Evolutionary conservation across 805 yeast species (phyloP).

Genomic region (Blastobotrys americana): DNA sequence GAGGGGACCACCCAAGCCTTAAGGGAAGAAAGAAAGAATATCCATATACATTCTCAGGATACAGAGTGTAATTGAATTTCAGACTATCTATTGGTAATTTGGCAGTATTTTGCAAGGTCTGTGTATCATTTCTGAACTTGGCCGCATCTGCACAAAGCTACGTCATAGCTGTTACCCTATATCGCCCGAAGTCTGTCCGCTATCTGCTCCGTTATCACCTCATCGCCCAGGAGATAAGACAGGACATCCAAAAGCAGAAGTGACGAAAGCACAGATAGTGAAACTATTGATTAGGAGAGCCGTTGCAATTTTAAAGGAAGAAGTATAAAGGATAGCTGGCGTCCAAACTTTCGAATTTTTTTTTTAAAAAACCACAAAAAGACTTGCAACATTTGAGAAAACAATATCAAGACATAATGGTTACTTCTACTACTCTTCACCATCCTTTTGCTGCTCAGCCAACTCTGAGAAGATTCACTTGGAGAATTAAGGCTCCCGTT

Average conservation of each 20-base stretch:
- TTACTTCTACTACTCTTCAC: background rate
- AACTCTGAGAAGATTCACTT: constrained; percentile 9
- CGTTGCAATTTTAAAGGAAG: too few species aligned
- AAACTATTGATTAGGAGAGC: too few species aligned
- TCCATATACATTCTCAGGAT: too few species aligned
- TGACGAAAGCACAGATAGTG: background rate
- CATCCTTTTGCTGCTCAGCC: background rate
- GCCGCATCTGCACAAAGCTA: background rate
- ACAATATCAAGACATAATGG: too few species aligned
- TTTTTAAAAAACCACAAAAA: too few species aligned
- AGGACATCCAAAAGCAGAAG: background rate
- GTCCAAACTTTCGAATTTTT: too few species aligned
- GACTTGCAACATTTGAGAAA: too few species aligned
- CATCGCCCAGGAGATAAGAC: background rate
- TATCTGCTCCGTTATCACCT: background rate
- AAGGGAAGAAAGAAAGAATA: too few species aligned
- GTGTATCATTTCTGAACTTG: background rate
- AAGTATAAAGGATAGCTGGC: background rate
- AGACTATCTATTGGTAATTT: too few species aligned
- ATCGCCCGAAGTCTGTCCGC: background rate
- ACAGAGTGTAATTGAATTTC: too few species aligned
- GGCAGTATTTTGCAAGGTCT: background rate
- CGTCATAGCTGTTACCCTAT: background rate
- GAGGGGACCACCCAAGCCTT: too few species aligned
- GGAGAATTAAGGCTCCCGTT: constrained; percentile 20